Base-by-base conservation (phyloP, 2,329 filamentous ascomycete genomes). In the Colletotrichum lupini region DNA sequence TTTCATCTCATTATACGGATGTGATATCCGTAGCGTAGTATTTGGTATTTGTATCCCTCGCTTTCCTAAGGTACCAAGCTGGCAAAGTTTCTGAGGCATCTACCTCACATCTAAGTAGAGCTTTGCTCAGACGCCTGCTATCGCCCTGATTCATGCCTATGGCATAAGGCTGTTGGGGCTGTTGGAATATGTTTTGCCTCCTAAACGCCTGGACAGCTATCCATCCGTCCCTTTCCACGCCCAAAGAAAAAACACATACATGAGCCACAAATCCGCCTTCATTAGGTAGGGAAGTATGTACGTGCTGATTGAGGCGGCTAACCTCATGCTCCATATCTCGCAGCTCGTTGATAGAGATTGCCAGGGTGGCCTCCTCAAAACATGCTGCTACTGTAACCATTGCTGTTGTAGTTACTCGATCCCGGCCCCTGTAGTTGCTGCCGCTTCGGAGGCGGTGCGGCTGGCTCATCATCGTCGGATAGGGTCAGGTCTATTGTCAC, bases 401-500 rank as follows among this genome's bases (percentile, higher is more conserved):
- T 74, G 53, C 59, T 60, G 7, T 22, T 49, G 9, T 73, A 66
- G 46, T 16, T 69, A 6, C 63, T 73, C n/a, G 67, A 26, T 9
- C 59, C 19, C 42, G 74, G 68, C 7, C 62, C 56, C n/a, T 74
- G 66, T 42, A 75, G 22, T 53, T 82, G 82, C 73, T 86, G 85
- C 61, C 88, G 84, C 80, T 91, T 91, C 5, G 81, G 82, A 3
- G 83, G 78, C 4, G 85, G 82, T 59, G 85, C 84, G 22, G 87
- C 86, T 52, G 89, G 87, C 67, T 86, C 84, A 66, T 90, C 88
- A 57, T 90, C 87, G 71, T 89, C 89, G 64, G 85, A 84, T 7
- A 89, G 79, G 1, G 90, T 92, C 74, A 92, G 80, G 76, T 92
- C 90, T 74, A 92, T 74, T 19, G 72, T 91, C 2, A 91, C 86